phyloP scores from a whole-genome alignment of 164 flowering plant genomes.

The Tinospora cordifolia region DNA sequence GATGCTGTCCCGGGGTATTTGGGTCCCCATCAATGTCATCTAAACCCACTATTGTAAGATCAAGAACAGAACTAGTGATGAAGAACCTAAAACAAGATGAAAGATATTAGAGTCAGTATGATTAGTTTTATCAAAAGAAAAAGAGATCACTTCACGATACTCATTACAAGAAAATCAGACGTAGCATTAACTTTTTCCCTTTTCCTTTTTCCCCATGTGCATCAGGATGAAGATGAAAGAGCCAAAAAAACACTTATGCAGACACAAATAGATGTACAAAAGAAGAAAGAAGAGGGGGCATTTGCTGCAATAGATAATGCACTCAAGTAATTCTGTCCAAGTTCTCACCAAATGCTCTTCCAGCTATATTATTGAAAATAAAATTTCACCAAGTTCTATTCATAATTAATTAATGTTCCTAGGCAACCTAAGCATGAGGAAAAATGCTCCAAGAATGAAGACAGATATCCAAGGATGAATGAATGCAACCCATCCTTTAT shows the following conservation, averaged over 20 bases:
- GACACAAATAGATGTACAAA: too few relatives aligned
- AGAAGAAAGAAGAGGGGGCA: too few relatives aligned
- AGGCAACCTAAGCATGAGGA: not conserved
- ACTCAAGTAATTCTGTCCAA: not conserved
- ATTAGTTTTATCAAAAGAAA: not conserved
- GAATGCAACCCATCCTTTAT: too few relatives aligned
- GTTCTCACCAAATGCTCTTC: not conserved
- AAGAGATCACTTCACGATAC: not conserved
- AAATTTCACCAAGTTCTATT: too few relatives aligned
- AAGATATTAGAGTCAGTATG: not conserved
- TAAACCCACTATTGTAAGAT: constrained; percentile 86
- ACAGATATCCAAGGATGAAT: too few relatives aligned
- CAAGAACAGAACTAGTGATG: constrained; percentile 88
- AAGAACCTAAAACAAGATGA: constrained; percentile 61
- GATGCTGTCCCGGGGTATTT: constrained; percentile 48
- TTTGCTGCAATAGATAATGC: too few relatives aligned
- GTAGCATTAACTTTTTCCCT: not conserved
- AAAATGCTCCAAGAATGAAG: not conserved
- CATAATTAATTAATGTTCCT: not conserved
- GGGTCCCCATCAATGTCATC: constrained; percentile 72
- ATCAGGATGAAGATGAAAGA: too few relatives aligned
- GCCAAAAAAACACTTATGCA: too few relatives aligned
- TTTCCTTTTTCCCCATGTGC: not conserved
- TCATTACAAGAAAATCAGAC: not conserved
- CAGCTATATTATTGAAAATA: not conserved